These are phyloP conservation scores for Aspergillus quadrilineatus DNA, from an alignment of 2,329 filamentous ascomycete genomes.

Conservation along the genomic window DNA sequence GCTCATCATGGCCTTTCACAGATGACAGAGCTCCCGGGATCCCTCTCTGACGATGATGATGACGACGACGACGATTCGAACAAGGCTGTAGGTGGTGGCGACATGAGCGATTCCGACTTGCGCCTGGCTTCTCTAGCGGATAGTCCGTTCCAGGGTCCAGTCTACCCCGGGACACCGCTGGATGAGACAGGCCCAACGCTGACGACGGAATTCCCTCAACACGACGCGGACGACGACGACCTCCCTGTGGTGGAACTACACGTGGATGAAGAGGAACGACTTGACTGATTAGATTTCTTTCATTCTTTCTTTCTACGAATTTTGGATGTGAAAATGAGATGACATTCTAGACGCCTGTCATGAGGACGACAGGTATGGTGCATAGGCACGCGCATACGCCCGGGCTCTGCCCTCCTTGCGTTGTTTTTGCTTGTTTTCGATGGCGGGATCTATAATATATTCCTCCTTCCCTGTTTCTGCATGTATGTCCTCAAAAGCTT, in stretches of 20 bases:
- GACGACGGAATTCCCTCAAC: not conserved
- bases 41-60: slow-evolving; percentile 33
- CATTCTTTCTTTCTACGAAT: not conserved
- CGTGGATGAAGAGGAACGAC: slow-evolving; percentile 37
- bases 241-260: slow-evolving; percentile 44
- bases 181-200: slow-evolving; percentile 22
- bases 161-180: slow-evolving; percentile 25
- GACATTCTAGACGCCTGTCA: slow-evolving; percentile 10
- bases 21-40: slow-evolving; percentile 29
- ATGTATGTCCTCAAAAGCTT: slow-evolving; percentile 6
- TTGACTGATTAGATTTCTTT: slow-evolving; percentile 21
- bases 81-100: slow-evolving; percentile 39
- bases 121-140: slow-evolving; percentile 31
- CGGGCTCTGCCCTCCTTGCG: not conserved
- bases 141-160: slow-evolving; percentile 24
- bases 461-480: not conserved
- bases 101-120: slow-evolving; percentile 35
- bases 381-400: not conserved
- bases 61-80: slow-evolving; percentile 44
- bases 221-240: slow-evolving; percentile 33
- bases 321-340: slow-evolving; percentile 20
- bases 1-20: slow-evolving; percentile 32
- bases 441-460: not conserved
- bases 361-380: slow-evolving; percentile 5
- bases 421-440: not conserved